Evolutionary conservation across 1,284 basidiomycete species (phyloP), one percentile per base, ranked within the genome.

Genomic region (Moesziomyces globuligerus): DNA sequence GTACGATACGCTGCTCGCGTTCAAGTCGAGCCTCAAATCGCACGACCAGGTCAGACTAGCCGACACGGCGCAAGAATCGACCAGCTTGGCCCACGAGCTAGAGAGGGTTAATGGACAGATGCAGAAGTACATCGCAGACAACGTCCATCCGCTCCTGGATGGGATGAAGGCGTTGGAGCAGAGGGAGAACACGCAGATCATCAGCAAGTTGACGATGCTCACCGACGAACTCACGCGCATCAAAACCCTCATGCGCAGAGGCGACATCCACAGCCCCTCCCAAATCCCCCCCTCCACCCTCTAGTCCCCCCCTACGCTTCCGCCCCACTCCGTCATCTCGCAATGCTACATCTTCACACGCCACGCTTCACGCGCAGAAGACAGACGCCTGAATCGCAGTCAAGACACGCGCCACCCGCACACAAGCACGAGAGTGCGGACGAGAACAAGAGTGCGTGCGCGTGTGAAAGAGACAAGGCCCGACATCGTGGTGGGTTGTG

Each of bases 201-300:
- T 57, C 0, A 32, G 47, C 8, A 57, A 50, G 23, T 13, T 71
- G 3, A 26, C 21, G 7, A n/a, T 45, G 17, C 23, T 65, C 7
- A 71, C 68, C 11, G 57, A 71, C 47, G 62, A 71, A 23, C 32
- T 66, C 29, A 66, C 55, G 0, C 32, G 67, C 25, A 64, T 64
- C 48, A 70, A 60, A n/a, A 70, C 67, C 0, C 39, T 70, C 2
- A 70, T 70, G 67, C 43, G 67, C 1, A 43, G 48, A 17, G 66
- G 59, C 7, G 51, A 61, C 20, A 26, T 62, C 3, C 45, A 39
- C 0, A 24, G n/a, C 13, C 10, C 46, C 1, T 3, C 13, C 11
- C 57, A 68, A 15, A 39, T 68, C 5, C 48, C 57, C 0, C 29
- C 45, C 1, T 37, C 42, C 1, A 36, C 47, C 17, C 34, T 50